Percentiles rank a stretch among this genome's conserved stretches.
These are phyloP conservation scores for Phytophthora rubi DNA, from an alignment of 352 stramenopile genomes.

Conservation along the genomic window DNA sequence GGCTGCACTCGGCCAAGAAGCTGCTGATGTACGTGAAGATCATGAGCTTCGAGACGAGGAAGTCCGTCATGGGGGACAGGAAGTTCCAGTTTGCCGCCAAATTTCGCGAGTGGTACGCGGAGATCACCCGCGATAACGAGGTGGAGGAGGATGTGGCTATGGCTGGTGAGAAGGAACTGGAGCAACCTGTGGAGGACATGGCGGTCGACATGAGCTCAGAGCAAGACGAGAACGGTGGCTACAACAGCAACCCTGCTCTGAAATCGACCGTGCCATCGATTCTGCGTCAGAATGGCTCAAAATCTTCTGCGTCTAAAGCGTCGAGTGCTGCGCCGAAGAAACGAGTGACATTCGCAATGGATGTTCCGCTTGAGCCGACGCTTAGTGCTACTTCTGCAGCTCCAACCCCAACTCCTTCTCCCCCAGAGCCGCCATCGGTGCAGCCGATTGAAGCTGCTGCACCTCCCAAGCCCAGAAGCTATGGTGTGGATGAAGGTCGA, in stretches of 20 bases:
- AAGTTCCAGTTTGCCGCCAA: slow-evolving; percentile 58
- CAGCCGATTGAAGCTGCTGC: slow-evolving; percentile 11
- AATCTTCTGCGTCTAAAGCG: not conserved
- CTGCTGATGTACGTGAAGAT: slow-evolving; percentile 67
- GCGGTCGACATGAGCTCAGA: slow-evolving; percentile 30
- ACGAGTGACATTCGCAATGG: slow-evolving; percentile 35
- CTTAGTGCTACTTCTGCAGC: not conserved
- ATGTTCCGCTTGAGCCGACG: not conserved
- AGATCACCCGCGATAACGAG: slow-evolving; percentile 16
- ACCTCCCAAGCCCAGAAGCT: slow-evolving; percentile 23
- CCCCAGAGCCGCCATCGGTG: slow-evolving; percentile 1
- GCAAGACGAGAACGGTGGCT: slow-evolving; percentile 11
- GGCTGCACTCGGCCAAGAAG: slow-evolving; percentile 67
- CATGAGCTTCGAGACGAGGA: slow-evolving; percentile 39
- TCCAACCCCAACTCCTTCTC: not conserved
- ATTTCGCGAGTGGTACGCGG: slow-evolving; percentile 63
- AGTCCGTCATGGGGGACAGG: slow-evolving; percentile 46
- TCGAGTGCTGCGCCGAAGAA: slow-evolving; percentile 17
- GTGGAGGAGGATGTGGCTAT: slow-evolving; percentile 16
- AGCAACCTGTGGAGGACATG: slow-evolving; percentile 34
- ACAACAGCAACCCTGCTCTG: slow-evolving; percentile 4
- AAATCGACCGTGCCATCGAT: slow-evolving; percentile 11
- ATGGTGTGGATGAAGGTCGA: slow-evolving; percentile 40
- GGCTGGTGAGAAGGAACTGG: slow-evolving; percentile 5
- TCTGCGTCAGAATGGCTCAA: slow-evolving; percentile 18